Base-by-base conservation (phyloP, 345 rosid genomes). In the Camelina neglecta region DNA sequence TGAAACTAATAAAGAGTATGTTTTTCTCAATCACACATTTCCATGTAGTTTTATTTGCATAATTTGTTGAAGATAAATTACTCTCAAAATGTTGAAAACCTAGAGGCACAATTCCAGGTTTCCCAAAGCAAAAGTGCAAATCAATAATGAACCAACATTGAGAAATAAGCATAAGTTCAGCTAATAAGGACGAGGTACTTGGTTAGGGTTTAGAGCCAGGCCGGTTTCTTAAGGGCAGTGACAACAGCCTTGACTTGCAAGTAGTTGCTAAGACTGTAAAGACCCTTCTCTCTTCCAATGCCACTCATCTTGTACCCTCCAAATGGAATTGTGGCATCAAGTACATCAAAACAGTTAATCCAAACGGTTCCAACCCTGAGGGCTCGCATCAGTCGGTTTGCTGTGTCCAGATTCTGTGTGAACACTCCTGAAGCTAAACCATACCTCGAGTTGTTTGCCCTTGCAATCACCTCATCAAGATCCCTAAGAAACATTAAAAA, bases 281-380 rank as follows among this genome's bases (percentile, higher is more conserved):
- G 73, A 24, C 98, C 92, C 83, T 94, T 92, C 79, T 92, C 98
- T 79, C 97, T 89, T 9, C 98, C 97, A 0, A 77, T 79, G 5
- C 98, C 98, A 65, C 96, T 94, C 96, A 90, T 90, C 83, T 94
- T 94, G 82, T 83, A 94, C 39, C 98, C 98, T 11, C 97, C 98
- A 70, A 94, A 92, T 35, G 98, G 98, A 73, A 92, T 83, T 0
- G 93, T 83, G 11, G 91, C 90, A 82, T 94, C 97, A 36, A 94
- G 85, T 31, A 84, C 60, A 72, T 94, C 93, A 7, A 64, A 94
- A 84, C 97, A 89, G 72, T 94, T 92, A 6, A 90, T 60, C 98
- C 98, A 94, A 11, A 94, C 93, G 1, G 82, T 81, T 23, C 97
- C 98, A 5, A 29, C 96, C 47, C 78, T 76, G 55, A 94, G 79